Conservation (phyloP, 176 grass and related monocot genomes). For the Musa schizocarpa region DNA sequence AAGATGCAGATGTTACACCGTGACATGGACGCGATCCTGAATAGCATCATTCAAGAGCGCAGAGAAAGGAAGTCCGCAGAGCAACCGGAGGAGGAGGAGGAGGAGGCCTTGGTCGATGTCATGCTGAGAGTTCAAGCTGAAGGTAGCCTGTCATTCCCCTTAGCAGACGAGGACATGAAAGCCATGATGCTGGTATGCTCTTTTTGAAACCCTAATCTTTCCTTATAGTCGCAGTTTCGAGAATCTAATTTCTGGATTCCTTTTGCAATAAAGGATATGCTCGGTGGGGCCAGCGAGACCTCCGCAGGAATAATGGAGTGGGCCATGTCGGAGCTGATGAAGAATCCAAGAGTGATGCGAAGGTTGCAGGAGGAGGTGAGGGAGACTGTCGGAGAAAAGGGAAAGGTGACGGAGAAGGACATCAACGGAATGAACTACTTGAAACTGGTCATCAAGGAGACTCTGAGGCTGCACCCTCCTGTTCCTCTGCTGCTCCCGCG, state of each 20-base stretch:
- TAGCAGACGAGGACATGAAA: neutral
- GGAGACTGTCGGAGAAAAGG: neutral
- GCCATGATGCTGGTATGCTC: no score
- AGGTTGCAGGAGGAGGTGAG: no score
- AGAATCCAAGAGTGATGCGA: conserved; percentile 8
- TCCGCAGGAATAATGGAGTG: no score
- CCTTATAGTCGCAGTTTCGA: no score
- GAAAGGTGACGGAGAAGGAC: neutral
- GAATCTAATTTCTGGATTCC: no score
- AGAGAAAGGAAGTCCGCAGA: neutral
- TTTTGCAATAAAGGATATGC: no score
- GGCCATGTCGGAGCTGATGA: conserved; percentile 3
- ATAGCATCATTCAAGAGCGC: neutral
- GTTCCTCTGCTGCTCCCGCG: neutral
- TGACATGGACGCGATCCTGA: neutral
- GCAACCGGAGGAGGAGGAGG: neutral
- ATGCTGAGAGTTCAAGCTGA: neutral
- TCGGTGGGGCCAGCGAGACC: conserved; percentile 7
- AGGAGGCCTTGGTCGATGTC: neutral
- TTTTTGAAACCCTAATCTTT: no score
- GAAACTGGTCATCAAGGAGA: neutral
- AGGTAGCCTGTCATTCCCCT: neutral
- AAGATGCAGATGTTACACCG: neutral
- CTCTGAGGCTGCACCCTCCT: neutral
- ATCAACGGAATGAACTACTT: neutral